Evolutionary conservation across 305 asterid species (phyloP).

Genomic region (Galium porrigens): DNA sequence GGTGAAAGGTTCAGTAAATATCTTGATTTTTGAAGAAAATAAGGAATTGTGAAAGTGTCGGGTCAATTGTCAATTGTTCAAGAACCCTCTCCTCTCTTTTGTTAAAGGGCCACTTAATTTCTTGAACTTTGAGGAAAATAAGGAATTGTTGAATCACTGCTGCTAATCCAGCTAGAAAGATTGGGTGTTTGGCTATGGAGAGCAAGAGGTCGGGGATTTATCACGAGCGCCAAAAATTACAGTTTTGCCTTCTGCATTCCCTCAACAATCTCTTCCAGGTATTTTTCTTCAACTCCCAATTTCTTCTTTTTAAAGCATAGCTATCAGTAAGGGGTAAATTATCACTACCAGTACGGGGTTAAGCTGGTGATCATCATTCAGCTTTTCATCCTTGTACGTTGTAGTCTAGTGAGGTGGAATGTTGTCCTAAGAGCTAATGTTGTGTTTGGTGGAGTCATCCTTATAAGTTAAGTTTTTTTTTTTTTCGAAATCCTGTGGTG

Average conservation of each 20-base stretch:
- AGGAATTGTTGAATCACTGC: not conserved
- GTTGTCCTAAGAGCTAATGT: not conserved
- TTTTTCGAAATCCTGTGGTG: no score
- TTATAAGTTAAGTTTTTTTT: no score
- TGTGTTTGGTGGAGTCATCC: no score
- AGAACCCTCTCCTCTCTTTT: not conserved
- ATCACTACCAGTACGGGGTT: not conserved
- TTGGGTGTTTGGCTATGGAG: constrained; percentile 28
- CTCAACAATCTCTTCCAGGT: constrained; percentile 95
- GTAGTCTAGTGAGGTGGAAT: not conserved
- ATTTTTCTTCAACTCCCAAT: constrained; percentile 8
- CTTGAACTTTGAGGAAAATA: not conserved
- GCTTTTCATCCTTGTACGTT: not conserved
- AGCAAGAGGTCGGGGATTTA: constrained; percentile 27
- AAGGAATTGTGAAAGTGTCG: not conserved
- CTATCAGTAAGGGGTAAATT: not conserved
- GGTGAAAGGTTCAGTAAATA: not conserved
- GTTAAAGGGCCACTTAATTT: not conserved
- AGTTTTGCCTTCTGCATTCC: constrained; percentile 67
- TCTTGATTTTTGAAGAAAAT: not conserved
- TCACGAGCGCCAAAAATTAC: constrained; percentile 76
- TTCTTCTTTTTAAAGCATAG: not conserved
- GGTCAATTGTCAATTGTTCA: no score
- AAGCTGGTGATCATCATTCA: not conserved
- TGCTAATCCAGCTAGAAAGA: not conserved